Base-by-base conservation (phyloP, 202 grass and related monocot species). In the Zizania palustris region DNA sequence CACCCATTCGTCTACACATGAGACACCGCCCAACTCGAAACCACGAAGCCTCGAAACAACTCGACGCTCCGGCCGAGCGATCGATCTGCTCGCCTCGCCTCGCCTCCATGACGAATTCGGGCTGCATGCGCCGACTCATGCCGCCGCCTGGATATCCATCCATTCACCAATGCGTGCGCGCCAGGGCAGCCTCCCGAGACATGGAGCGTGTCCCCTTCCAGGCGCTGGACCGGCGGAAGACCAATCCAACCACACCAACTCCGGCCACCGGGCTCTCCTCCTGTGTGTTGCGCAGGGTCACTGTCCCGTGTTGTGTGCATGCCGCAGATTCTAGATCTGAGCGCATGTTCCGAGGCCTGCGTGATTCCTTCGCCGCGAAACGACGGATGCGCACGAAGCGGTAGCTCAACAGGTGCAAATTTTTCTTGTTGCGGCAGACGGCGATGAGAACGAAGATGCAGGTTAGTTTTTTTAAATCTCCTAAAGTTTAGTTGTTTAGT, bases 281-380 rank as follows among this genome's bases (percentile, higher is more conserved):
- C n/a, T n/a, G n/a, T n/a, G n/a, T n/a, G n/a, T n/a, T n/a, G n/a
- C n/a, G n/a, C n/a, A n/a, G n/a, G n/a, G n/a, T n/a, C n/a, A n/a
- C 0, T 55, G 51, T 20, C 50, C 51, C 51, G 51, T 55, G 51
- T 16, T 16, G 51, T 55, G 16, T 28, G 28, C 28, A 28, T 21
- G 65, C 41, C 4, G 72, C 59, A 75, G 19, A 45, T 66, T 76
- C 78, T 71, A 81, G 72, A 72, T 82, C 85, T 82, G 60, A 36
- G 10, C 34, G 35, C 84, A 53, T 28, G 73, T 62, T 72, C 79
- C 60, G 12, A 44, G 67, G 36, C 51, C 60, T 5, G 37, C 43
- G 63, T 7, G 84, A 86, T 86, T 82, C 78, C 78, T 37, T 77
- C 42, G 54, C 67, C 4, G 59, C 36, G 38, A 64, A 57, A n/a